These are phyloP conservation scores for Malassezia caprae DNA, from an alignment of 1,284 basidiomycete genomes.

Conservation along the genomic window DNA sequence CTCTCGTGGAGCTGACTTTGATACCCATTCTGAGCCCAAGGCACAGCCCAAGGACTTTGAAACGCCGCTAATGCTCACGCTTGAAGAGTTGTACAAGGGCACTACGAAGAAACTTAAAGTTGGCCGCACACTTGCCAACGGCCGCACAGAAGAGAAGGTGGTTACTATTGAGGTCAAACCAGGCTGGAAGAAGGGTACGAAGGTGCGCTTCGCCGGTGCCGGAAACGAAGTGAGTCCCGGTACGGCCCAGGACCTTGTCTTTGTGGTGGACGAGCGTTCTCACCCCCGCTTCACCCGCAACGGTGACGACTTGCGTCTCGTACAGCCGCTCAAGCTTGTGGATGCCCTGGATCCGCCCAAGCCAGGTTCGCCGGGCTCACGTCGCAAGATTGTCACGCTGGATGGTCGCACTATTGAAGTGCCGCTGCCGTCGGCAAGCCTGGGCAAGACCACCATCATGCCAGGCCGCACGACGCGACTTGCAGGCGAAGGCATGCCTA, in stretches of 20 bases:
- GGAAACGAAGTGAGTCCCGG: slow-evolving; percentile 43
- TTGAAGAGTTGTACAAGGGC: slow-evolving; percentile 84
- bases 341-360: slow-evolving; percentile 45
- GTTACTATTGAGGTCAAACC: slow-evolving; percentile 51
- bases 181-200: slow-evolving; percentile 48
- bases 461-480: slow-evolving; percentile 40
- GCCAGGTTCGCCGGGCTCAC: slow-evolving; percentile 25
- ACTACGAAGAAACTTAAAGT: slow-evolving; percentile 82
- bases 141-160: slow-evolving; percentile 75
- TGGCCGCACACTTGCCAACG: slow-evolving; percentile 62
- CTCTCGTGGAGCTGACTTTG: slow-evolving; percentile 19
- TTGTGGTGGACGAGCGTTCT: slow-evolving; percentile 45
- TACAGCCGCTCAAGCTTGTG: slow-evolving; percentile 28
- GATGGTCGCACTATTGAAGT: slow-evolving; percentile 38
- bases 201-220: slow-evolving; percentile 41
- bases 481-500: slow-evolving; percentile 45
- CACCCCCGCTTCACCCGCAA: slow-evolving; percentile 36
- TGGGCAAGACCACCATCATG: slow-evolving; percentile 27
- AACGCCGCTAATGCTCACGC: slow-evolving; percentile 71
- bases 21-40: slow-evolving; percentile 12
- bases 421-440: slow-evolving; percentile 29
- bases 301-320: slow-evolving; percentile 37
- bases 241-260: slow-evolving; percentile 41
- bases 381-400: slow-evolving; percentile 28
- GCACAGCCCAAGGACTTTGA: slow-evolving; percentile 59